Percentiles rank a stretch among this genome's conserved stretches.
Evolutionary conservation across 129 eudicot genomes (phyloP).

Genomic region (Tagetes patula): DNA sequence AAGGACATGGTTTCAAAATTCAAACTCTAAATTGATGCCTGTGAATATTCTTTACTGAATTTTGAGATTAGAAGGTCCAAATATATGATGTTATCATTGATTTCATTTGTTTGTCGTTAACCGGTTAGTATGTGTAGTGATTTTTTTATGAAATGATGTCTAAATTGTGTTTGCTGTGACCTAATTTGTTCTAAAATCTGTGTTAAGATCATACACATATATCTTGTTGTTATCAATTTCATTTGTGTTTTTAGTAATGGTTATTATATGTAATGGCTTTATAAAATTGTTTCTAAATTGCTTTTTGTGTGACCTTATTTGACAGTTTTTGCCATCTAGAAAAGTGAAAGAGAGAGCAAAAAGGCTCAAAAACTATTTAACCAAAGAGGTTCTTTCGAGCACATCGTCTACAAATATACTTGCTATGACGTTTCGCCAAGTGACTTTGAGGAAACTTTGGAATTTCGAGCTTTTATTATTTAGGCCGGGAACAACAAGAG

Average conservation of each 20-base stretch:
- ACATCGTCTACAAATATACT: conserved; percentile 63
- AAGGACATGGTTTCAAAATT: not conserved
- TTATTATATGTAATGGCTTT: too few species aligned
- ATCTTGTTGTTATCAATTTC: not conserved
- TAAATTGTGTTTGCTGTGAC: too few species aligned
- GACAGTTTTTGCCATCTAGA: conserved; percentile 78
- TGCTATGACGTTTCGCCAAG: conserved; percentile 95
- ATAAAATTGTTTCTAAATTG: not conserved
- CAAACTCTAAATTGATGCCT: not conserved
- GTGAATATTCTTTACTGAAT: not conserved
- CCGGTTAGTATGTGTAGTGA: too few species aligned
- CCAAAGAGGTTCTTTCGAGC: conserved; percentile 47
- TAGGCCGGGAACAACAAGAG: conserved; percentile 68
- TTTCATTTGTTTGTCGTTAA: too few species aligned
- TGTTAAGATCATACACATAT: not conserved
- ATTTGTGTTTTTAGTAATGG: not conserved
- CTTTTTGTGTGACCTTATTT: conserved; percentile 21
- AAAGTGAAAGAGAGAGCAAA: conserved; percentile 75
- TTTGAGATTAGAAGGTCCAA: not conserved
- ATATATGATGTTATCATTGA: not conserved
- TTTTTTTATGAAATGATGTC: too few species aligned
- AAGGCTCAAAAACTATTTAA: conserved; percentile 44
- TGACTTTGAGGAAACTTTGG: conserved; percentile 64
- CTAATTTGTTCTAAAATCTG: not conserved
- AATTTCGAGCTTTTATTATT: conserved; percentile 62